Evolutionary conservation across 164 flowering plant species (phyloP), one percentile per base, ranked within the genome.

Genomic region (Aristolochia fimbriata): DNA sequence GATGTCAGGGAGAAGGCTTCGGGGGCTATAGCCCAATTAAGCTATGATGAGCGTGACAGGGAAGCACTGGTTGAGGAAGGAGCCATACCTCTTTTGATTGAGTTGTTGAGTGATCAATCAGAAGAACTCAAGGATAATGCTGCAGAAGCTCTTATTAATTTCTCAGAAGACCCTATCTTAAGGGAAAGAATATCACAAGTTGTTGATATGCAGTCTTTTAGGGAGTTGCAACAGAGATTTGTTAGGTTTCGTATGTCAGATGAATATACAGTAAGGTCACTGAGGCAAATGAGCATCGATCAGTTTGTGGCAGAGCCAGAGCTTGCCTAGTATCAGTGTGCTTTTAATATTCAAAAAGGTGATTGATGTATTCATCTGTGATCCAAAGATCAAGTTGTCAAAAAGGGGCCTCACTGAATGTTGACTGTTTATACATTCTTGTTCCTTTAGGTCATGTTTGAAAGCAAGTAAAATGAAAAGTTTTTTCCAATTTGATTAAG

Each of bases 1-100:
- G 79, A 73, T 53, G 71, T 76, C 17, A 69, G 59, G 63, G 77
- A 81, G 49, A 76, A 69, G 59, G 80, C 73, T 3, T 69, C 81
- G 13, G 78, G 81, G 33, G 81, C 75, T 49, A 71, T 79, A 62
- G 80, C 83, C 20, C 81, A 76, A 65, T 65, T 83, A 76, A 83
- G 83, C 61, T 71, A 77, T 45, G 64, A 74, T 63, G 72, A 62
- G 48, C 66, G 4, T 13, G 79, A 77, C 25, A 69, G 78, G 51
- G 58, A 15, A 33, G 77, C 70, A 11, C 71, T 83, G 55, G 75
- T 65, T 21, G 74, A 76, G 55, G 77, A 65, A 2, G 85, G 82
- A 47, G 80, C 72, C 16, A 72, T 83, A 45, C 79, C 76, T 14
- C 43, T 67, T 54, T 75, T 83, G 54, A 64, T 78, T 19, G 62